Conservation (phyloP, 805 yeast species). For the Metschnikowia kunwiensis region DNA sequence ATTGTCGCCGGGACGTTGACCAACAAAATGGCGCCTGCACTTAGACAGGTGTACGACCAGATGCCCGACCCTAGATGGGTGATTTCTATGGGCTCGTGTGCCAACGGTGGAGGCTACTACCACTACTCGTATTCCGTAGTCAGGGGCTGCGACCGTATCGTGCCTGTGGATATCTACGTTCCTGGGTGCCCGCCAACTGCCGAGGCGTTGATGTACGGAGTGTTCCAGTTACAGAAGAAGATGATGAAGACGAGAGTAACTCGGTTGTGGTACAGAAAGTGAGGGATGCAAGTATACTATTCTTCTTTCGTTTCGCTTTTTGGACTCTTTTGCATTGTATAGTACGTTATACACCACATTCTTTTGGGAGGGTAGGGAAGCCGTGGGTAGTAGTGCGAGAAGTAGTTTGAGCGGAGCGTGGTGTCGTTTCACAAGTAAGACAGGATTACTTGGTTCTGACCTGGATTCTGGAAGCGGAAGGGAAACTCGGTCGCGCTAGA, state of each 20-base stretch:
- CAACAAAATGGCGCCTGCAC: slow-evolving; percentile 90
- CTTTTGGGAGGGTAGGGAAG: too few relatives aligned
- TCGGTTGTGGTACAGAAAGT: slow-evolving; percentile 79
- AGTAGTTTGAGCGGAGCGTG: too few relatives aligned
- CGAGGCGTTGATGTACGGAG: slow-evolving; percentile 88
- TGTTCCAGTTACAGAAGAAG: slow-evolving; percentile 84
- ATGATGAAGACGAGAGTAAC: slow-evolving; percentile 80
- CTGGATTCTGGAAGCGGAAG: too few relatives aligned
- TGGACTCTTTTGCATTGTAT: slow-evolving; percentile 16
- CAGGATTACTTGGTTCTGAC: too few relatives aligned
- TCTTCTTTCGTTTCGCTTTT: background rate
- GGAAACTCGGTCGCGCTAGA: too few relatives aligned
- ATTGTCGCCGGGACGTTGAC: slow-evolving; percentile 91
- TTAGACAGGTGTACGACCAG: slow-evolving; percentile 90
- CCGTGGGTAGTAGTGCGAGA: too few relatives aligned
- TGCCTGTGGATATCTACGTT: slow-evolving; percentile 86
- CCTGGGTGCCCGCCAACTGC: slow-evolving; percentile 94
- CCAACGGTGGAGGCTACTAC: slow-evolving; percentile 91
- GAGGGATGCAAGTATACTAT: slow-evolving; percentile 6
- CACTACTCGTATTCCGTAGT: slow-evolving; percentile 87
- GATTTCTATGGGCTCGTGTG: slow-evolving; percentile 91
- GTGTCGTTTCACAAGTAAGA: too few relatives aligned
- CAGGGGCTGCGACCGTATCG: slow-evolving; percentile 83
- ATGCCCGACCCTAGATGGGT: slow-evolving; percentile 97
- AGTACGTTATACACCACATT: slow-evolving; percentile 15